Evolutionary conservation across 2,329 filamentous ascomycete species (phyloP).

Genomic region (Fusarium sp.): DNA sequence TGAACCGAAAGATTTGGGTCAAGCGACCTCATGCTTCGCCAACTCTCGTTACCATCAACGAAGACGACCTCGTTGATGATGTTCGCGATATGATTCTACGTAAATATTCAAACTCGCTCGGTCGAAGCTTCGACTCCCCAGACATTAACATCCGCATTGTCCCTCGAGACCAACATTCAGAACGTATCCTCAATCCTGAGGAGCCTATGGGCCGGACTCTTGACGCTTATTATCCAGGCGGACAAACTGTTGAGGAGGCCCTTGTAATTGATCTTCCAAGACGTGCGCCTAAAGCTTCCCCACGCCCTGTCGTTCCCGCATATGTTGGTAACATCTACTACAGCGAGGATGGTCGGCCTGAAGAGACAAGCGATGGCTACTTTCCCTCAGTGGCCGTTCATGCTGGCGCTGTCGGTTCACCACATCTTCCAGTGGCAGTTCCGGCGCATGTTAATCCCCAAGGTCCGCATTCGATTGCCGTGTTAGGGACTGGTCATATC

Average conservation of each 20-base stretch:
- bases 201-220: conserved; percentile 83
- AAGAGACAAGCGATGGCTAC: conserved; percentile 81
- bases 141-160: conserved; percentile 84
- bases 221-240: conserved; percentile 85
- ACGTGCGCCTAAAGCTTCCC: conserved; percentile 82
- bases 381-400: conserved; percentile 74
- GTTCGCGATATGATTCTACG: conserved; percentile 90
- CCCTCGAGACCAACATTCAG: conserved; percentile 73
- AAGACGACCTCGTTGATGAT: conserved; percentile 94
- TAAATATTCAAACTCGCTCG: conserved; percentile 95
- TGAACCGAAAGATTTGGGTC: conserved; percentile 91
- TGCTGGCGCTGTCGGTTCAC: conserved; percentile 53
- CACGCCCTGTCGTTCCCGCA: conserved; percentile 56
- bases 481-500: conserved; percentile 82
- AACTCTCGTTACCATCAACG: conserved; percentile 84
- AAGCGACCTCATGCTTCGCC: conserved; percentile 86
- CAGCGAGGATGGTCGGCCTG: conserved; percentile 71
- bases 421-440: conserved; percentile 55
- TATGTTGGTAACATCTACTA: conserved; percentile 61
- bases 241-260: conserved; percentile 89
- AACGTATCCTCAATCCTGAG: conserved; percentile 83
- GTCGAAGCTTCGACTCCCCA: conserved; percentile 87
- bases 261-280: conserved; percentile 89
- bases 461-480: conserved; percentile 75
- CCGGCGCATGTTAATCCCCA: conserved; percentile 50